Evolutionary conservation across 1,284 basidiomycete genomes (phyloP).

Genomic region (Ceratobasidium sp.): DNA sequence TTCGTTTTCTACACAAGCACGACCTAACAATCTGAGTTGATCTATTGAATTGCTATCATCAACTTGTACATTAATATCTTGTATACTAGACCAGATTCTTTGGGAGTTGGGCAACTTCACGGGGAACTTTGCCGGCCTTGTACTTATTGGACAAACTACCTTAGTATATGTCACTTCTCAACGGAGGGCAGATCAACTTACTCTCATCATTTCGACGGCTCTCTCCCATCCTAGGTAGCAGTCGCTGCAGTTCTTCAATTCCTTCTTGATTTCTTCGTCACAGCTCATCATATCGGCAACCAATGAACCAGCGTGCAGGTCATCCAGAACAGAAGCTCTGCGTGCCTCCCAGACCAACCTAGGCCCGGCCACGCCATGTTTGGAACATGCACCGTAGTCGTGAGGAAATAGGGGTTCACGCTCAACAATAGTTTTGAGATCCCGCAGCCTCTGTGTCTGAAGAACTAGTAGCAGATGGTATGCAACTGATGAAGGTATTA

Average conservation of each 20-base stretch:
- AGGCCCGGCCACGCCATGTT: conserved; percentile 35
- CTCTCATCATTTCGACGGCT: conserved; percentile 42
- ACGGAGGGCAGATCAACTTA: neutral
- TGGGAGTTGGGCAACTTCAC: conserved; percentile 29
- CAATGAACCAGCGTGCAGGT: conserved; percentile 15
- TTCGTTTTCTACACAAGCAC: neutral
- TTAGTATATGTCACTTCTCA: neutral
- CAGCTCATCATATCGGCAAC: conserved; percentile 31
- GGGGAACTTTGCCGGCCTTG: conserved; percentile 37
- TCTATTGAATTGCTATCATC: neutral
- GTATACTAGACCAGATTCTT: neutral
- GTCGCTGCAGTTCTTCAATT: conserved; percentile 17
- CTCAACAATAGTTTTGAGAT: conserved; percentile 28
- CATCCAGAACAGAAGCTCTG: neutral
- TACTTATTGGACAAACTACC: conserved; percentile 7
- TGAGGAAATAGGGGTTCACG: conserved; percentile 44
- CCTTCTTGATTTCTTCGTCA: conserved; percentile 14
- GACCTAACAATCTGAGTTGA: conserved; percentile 39
- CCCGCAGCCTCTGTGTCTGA: conserved; percentile 35
- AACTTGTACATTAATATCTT: neutral
- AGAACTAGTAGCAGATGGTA: conserved; percentile 40
- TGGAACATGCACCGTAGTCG: conserved; percentile 43
- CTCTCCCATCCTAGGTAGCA: conserved; percentile 36
- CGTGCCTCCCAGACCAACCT: conserved; percentile 23
- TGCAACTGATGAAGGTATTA: conserved; percentile 35